phyloP scores from a whole-genome alignment of 768 basidiomycete genomes.

The Scleroderma bovista region DNA sequence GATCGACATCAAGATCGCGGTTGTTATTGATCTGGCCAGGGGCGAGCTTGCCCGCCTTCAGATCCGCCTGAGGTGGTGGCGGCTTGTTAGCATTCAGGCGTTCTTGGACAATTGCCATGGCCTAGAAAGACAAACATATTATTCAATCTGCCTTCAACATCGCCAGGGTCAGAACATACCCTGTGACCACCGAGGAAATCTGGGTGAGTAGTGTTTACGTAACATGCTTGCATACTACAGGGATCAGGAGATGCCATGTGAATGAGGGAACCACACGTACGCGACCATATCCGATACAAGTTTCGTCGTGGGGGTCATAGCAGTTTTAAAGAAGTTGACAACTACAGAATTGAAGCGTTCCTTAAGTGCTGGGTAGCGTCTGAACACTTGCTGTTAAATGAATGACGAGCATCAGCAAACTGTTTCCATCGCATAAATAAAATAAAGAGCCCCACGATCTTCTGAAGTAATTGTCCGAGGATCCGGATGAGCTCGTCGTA shows the following conservation, averaged over 20 bases:
- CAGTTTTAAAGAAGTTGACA: slow-evolving; percentile 91
- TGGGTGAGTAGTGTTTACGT: slow-evolving; percentile 98
- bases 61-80: slow-evolving; percentile 48
- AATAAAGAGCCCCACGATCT: slow-evolving; percentile 60
- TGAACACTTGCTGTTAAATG: slow-evolving; percentile 77
- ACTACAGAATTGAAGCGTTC: slow-evolving; percentile 96
- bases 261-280: slow-evolving; percentile 40
- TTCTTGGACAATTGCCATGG: slow-evolving; percentile 83
- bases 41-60: slow-evolving; percentile 61
- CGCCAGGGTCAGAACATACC: slow-evolving; percentile 28
- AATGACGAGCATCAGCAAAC: slow-evolving; percentile 3
- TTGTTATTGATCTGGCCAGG: slow-evolving; percentile 61
- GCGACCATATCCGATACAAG: slow-evolving; percentile 89
- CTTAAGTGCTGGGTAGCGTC: slow-evolving; percentile 91
- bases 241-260: slow-evolving; percentile 1
- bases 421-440: not conserved
- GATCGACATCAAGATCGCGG: slow-evolving; percentile 88
- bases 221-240: slow-evolving; percentile 92
- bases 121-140: slow-evolving; percentile 39
- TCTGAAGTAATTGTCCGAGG: slow-evolving; percentile 81
- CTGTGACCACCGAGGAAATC: slow-evolving; percentile 98
- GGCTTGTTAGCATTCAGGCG: slow-evolving; percentile 80
- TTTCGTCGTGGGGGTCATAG: slow-evolving; percentile 94
- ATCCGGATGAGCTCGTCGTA: slow-evolving; percentile 98
- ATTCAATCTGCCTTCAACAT: not conserved